phyloP scores from a whole-genome alignment of 495 filamentous ascomycete genomes.

The Aspergillus nidulans region DNA sequence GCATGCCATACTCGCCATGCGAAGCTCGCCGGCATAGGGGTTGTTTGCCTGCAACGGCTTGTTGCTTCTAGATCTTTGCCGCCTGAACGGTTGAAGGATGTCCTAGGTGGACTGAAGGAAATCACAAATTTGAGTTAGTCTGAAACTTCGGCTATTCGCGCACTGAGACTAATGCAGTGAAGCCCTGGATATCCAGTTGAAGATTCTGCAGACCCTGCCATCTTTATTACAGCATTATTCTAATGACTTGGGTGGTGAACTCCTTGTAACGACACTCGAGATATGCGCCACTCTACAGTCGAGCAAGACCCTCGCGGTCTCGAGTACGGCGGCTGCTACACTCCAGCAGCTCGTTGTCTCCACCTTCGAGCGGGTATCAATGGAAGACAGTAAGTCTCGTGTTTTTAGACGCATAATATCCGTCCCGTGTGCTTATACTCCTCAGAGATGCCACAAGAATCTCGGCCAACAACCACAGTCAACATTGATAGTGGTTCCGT shows the following conservation, averaged over 20 bases:
- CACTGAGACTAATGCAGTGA: constrained; percentile 29
- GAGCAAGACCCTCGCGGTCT: constrained; percentile 86
- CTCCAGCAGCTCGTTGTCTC: constrained; percentile 89
- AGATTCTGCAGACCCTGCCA: constrained; percentile 92
- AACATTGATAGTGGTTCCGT: constrained; percentile 55
- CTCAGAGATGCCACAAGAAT: constrained; percentile 53
- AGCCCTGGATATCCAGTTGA: constrained; percentile 90
- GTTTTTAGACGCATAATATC: neutral
- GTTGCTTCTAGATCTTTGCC: constrained; percentile 76
- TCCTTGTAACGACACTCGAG: constrained; percentile 75
- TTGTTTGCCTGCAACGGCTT: constrained; percentile 83
- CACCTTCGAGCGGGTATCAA: constrained; percentile 84
- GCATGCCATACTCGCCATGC: constrained; percentile 85
- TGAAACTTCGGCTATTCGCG: neutral
- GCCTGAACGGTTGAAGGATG: constrained; percentile 67
- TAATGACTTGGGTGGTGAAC: constrained; percentile 69
- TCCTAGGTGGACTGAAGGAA: constrained; percentile 81
- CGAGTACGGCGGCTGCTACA: constrained; percentile 90
- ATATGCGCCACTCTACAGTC: constrained; percentile 87
- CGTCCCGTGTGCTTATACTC: constrained; percentile 46
- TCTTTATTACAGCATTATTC: constrained; percentile 88
- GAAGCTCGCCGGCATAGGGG: constrained; percentile 80
- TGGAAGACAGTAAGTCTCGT: constrained; percentile 59
- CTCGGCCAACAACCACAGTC: constrained; percentile 29
- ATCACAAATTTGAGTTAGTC: constrained; percentile 59